Percentiles rank a stretch among this genome's conserved stretches.
Evolutionary conservation across 257 asterid species (phyloP).

Genomic region (Solanum rostratum): DNA sequence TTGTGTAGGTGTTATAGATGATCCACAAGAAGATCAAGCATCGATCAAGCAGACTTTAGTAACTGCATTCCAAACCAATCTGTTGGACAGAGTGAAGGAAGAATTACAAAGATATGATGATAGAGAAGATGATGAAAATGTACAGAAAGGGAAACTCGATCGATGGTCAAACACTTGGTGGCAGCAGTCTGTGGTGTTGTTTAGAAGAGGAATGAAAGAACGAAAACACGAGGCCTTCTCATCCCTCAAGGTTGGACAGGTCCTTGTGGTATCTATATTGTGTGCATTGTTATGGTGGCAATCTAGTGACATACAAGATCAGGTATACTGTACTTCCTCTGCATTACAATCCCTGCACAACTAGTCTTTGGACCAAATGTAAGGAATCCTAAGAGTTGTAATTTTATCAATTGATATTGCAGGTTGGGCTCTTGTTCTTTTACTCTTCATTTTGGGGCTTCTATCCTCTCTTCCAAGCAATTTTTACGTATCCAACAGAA

Average conservation of each 20-base stretch:
- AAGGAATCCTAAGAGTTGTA: background rate
- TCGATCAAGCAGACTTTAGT: conserved; percentile 35
- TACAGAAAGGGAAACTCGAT: conserved; percentile 9
- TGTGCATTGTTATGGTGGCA: conserved; percentile 72
- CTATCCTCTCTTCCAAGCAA: conserved; percentile 63
- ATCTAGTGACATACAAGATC: conserved; percentile 61
- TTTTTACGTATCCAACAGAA: conserved; percentile 73
- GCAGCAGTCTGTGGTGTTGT: conserved; percentile 52
- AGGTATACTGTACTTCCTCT: conserved; percentile 25
- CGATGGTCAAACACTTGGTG: conserved; percentile 68
- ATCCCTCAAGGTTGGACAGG: conserved; percentile 38
- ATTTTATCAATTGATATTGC: background rate
- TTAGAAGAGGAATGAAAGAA: conserved; percentile 62
- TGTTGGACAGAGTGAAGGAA: conserved; percentile 19
- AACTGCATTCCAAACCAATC: conserved; percentile 26
- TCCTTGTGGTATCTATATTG: conserved; percentile 35
- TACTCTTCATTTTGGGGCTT: conserved; percentile 67
- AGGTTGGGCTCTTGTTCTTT: conserved; percentile 67
- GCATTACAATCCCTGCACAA: background rate
- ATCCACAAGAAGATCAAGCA: conserved; percentile 31
- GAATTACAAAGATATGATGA: conserved; percentile 17
- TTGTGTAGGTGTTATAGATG: conserved; percentile 43
- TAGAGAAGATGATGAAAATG: background rate
- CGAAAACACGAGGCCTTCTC: conserved; percentile 67
- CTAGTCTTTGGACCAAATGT: background rate